Evolutionary conservation across 2,329 filamentous ascomycete genomes (phyloP), one percentile per base, ranked within the genome.

Genomic region (Hirsutella rhossiliensis): DNA sequence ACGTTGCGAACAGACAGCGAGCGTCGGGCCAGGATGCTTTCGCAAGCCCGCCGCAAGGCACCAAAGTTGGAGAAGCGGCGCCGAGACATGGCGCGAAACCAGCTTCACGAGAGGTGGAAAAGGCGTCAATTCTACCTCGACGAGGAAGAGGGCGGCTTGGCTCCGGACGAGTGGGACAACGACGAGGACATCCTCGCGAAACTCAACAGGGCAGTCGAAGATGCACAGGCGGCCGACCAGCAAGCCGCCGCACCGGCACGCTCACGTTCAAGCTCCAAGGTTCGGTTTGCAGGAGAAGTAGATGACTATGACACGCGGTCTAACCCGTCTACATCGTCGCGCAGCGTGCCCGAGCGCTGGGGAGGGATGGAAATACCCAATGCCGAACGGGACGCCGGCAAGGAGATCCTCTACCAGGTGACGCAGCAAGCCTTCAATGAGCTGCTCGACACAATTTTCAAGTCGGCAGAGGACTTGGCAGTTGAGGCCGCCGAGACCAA

Each of bases 361-460:
- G 82, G 82, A 41, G 82, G 82, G 17, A 82, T 86, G 60, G 84
- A 87, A 43, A 80, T 94, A 15, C 84, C 85, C 1, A 79, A 85
- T 51, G 81, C 83, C 1, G 88, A 95, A 60, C 76, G 75, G 47
- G 88, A 95, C 59, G 80, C 87, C 6, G 87, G 87, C 32, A 87
- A 84, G 52, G 87, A 97, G 57, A 84, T 96, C 4, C 68, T 97
- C 1, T 96, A 94, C 56, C 86, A 95, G 59, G 80, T 94, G 29
- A 88, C 87, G 0, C 88, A 96, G 61, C 84, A 95, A 61, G 62
- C 87, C 0, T 87, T 95, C 65, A 96, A 97, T 56, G 88, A 97
- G 62, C 69, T 97, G 2, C 75, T 98, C 0, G 87, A 97, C 56
- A 75, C 80, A 1, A 71, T 98, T 0, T 98, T 98, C 67, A 83